phyloP scores from a whole-genome alignment of 2,329 filamentous ascomycete species.

The Trichoderma semiorbis region DNA sequence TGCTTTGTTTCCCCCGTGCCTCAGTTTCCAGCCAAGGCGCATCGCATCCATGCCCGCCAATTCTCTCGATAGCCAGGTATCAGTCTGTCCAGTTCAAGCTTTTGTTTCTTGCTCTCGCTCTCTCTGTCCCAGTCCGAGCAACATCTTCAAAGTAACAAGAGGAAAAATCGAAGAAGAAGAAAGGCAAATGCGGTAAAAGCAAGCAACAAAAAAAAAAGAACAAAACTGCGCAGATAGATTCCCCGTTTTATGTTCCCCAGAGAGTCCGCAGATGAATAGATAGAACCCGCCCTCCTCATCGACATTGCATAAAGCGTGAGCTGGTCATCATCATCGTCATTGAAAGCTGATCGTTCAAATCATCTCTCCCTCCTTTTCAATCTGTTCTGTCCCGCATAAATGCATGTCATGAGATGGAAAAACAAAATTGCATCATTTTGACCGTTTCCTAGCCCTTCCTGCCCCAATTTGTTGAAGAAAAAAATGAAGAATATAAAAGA shows the following conservation, averaged over 20 bases:
- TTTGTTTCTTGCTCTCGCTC: background rate
- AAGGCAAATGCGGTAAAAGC: background rate
- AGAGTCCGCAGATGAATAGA: constrained; percentile 15
- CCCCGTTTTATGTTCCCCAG: constrained; percentile 20
- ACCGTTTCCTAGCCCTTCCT: background rate
- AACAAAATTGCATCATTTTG: constrained; percentile 11
- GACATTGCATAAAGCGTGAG: constrained; percentile 13
- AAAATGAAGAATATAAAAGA: background rate
- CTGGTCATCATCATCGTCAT: constrained; percentile 14
- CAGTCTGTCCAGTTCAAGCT: background rate
- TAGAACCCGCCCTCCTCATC: background rate
- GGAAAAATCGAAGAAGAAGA: background rate
- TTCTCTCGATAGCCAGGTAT: background rate
- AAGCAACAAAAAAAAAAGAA: constrained; percentile 18
- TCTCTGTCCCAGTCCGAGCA: constrained; percentile 8
- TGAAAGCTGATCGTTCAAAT: constrained; percentile 18
- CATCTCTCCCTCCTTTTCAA: constrained; percentile 19
- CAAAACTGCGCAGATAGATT: constrained; percentile 25
- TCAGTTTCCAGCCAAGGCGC: background rate
- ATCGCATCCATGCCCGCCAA: background rate
- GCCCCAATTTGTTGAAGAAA: background rate
- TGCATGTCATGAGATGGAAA: constrained; percentile 11
- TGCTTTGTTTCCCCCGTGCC: background rate
- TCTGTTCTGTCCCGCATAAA: constrained; percentile 7
- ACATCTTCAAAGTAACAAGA: constrained; percentile 10